Percentiles rank a stretch among this genome's conserved stretches.
phyloP scores from a whole-genome alignment of 805 yeast species.

The Ogataea zsoltii region DNA sequence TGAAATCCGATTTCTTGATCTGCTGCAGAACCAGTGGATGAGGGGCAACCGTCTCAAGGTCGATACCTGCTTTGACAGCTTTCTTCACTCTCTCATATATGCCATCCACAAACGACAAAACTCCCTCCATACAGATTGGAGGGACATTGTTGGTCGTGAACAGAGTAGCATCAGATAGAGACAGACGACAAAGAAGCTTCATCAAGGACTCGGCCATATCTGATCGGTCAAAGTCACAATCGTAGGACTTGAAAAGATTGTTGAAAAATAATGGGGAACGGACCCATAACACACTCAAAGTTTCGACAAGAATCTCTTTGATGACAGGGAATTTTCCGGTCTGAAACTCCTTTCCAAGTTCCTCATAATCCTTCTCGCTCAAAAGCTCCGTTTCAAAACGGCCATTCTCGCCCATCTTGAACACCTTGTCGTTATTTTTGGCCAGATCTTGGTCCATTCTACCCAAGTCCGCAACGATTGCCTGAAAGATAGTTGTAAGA shows the following conservation, averaged over 20 bases:
- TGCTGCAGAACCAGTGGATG: constrained; percentile 44
- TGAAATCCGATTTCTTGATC: constrained; percentile 69
- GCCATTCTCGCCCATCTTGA: constrained; percentile 30
- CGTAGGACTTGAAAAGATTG: constrained; percentile 76
- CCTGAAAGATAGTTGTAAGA: constrained; percentile 59
- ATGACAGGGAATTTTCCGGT: constrained; percentile 47
- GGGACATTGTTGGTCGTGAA: constrained; percentile 85
- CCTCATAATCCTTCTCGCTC: constrained; percentile 30
- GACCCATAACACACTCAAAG: constrained; percentile 78
- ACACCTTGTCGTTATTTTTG: constrained; percentile 30
- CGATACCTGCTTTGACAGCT: constrained; percentile 28
- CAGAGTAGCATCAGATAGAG: constrained; percentile 83
- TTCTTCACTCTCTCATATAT: constrained; percentile 52
- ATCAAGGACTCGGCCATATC: constrained; percentile 72
- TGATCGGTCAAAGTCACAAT: constrained; percentile 84
- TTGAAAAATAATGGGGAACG: constrained; percentile 78
- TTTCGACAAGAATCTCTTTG: constrained; percentile 83
- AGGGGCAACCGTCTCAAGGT: constrained; percentile 14
- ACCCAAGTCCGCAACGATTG: constrained; percentile 29
- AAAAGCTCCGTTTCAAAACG: constrained; percentile 26
- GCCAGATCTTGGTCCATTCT: constrained; percentile 30
- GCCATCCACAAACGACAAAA: constrained; percentile 67
- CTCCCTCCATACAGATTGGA: constrained; percentile 88
- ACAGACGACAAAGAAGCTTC: constrained; percentile 70
- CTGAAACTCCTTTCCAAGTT: constrained; percentile 40